These are phyloP conservation scores for Boletus insuetus DNA, from an alignment of 768 basidiomycete species.

Conservation along the genomic window DNA sequence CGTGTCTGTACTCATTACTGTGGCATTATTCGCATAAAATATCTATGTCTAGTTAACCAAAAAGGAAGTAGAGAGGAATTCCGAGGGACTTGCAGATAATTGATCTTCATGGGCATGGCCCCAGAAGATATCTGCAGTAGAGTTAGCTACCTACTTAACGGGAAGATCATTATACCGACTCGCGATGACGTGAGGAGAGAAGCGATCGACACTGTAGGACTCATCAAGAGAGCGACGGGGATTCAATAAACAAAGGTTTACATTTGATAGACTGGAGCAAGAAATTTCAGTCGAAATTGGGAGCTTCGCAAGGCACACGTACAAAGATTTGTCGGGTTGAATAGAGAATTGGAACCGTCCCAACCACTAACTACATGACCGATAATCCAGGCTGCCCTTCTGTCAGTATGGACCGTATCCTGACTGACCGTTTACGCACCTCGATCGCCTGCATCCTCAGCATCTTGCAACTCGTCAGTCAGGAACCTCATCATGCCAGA, in stretches of 20 bases:
- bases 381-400: conserved; percentile 43
- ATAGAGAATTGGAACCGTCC: conserved; percentile 67
- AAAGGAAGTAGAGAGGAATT: not conserved
- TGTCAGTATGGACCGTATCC: conserved; percentile 8
- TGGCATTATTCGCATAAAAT: conserved; percentile 72
- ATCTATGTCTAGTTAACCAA: conserved; percentile 40
- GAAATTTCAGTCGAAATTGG: conserved; percentile 2
- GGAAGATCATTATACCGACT: conserved; percentile 41
- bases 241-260: conserved; percentile 12
- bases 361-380: conserved; percentile 62
- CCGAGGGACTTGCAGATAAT: conserved; percentile 45
- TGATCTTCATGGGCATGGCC: conserved; percentile 79
- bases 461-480: conserved; percentile 74
- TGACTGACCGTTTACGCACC: conserved; percentile 37
- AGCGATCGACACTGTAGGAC: conserved; percentile 62
- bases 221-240: not conserved
- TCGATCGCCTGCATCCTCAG: conserved; percentile 72
- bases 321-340: conserved; percentile 71
- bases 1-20: conserved; percentile 50
- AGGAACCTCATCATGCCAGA: conserved; percentile 78
- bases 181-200: conserved; percentile 73
- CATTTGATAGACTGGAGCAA: conserved; percentile 47
- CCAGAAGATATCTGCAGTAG: conserved; percentile 60
- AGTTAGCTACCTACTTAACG: conserved; percentile 7
- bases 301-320: conserved; percentile 22